Percentiles rank a stretch among this genome's conserved stretches.
These are phyloP conservation scores for Darksidea phi DNA, from an alignment of 495 filamentous ascomycete species.

Conservation along the genomic window DNA sequence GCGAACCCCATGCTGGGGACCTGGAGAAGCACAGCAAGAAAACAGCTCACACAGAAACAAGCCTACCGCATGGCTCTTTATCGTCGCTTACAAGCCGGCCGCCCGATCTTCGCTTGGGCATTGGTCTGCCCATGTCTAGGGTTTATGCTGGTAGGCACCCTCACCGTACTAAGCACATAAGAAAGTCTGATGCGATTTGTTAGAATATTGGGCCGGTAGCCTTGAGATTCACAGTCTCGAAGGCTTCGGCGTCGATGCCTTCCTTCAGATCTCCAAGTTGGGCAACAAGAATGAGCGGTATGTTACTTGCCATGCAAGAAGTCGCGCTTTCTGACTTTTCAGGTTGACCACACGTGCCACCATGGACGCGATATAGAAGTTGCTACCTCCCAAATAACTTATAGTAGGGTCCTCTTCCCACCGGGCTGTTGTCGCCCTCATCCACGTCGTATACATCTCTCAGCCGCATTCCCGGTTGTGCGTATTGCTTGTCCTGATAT, in stretches of 20 bases:
- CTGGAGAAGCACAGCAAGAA: conserved; percentile 24
- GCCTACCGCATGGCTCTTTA: conserved; percentile 58
- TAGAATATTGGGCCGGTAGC: conserved; percentile 94
- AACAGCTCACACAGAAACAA: conserved; percentile 36
- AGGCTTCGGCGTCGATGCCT: conserved; percentile 96
- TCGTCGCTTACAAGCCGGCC: conserved; percentile 74
- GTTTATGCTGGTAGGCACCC: conserved; percentile 65
- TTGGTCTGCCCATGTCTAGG: conserved; percentile 89
- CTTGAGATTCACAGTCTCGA: conserved; percentile 90
- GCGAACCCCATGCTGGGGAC: not conserved
- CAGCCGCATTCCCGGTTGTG: not conserved
- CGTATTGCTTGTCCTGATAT: not conserved
- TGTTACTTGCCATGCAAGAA: not conserved
- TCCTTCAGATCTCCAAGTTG: conserved; percentile 93
- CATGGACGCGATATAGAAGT: conserved; percentile 77
- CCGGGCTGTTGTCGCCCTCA: not conserved
- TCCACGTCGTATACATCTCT: not conserved
- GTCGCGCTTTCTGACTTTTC: conserved; percentile 2
- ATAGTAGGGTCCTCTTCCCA: no score
- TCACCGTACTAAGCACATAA: no score
- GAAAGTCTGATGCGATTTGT: not conserved
- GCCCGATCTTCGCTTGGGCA: conserved; percentile 84
- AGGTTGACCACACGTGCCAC: conserved; percentile 75
- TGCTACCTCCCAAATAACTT: not conserved
- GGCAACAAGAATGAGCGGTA: conserved; percentile 96